These are phyloP conservation scores for Polyplosphaeria fusca DNA, from an alignment of 495 filamentous ascomycete genomes.

Conservation along the genomic window DNA sequence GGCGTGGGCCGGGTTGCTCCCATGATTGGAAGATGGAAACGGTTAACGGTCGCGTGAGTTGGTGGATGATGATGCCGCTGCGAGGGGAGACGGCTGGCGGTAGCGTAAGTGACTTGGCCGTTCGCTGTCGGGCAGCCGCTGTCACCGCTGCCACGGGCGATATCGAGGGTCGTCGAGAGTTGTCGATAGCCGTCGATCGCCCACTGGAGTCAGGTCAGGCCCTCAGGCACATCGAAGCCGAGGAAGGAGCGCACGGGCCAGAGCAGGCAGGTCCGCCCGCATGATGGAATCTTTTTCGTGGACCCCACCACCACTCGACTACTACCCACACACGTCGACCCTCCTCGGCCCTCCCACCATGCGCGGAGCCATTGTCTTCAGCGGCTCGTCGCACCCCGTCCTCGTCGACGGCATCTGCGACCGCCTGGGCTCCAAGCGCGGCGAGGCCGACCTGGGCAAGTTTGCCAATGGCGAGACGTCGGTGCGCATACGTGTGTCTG, in stretches of 20 bases:
- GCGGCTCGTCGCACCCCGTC: slow-evolving; percentile 64
- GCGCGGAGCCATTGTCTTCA: slow-evolving; percentile 70
- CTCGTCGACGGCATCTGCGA: slow-evolving; percentile 72
- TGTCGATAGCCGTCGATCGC: too few relatives aligned
- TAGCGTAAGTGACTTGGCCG: not conserved
- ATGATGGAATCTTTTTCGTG: not conserved
- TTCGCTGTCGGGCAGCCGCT: not conserved
- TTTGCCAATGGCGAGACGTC: slow-evolving; percentile 93
- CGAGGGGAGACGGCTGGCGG: not conserved
- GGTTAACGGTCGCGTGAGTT: slow-evolving; percentile 15
- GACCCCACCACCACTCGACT: not conserved
- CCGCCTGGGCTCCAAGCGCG: slow-evolving; percentile 61
- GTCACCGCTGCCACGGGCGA: too few relatives aligned
- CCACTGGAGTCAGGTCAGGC: too few relatives aligned
- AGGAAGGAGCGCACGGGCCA: too few relatives aligned
- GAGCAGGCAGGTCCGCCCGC: too few relatives aligned
- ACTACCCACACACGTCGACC: slow-evolving; percentile 1
- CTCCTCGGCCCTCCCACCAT: slow-evolving; percentile 44
- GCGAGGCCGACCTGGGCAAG: slow-evolving; percentile 64
- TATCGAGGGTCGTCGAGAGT: too few relatives aligned
- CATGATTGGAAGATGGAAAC: slow-evolving; percentile 13
- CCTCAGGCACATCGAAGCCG: too few relatives aligned
- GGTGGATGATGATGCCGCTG: too few relatives aligned
- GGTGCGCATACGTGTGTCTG: slow-evolving; percentile 70
- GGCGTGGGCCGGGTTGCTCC: slow-evolving; percentile 12